A percentile compares a stretch with the other conserved stretches of the same genome.
phyloP scores from a whole-genome alignment of 2,329 filamentous ascomycete species.

The Fusarium oligoseptatum region DNA sequence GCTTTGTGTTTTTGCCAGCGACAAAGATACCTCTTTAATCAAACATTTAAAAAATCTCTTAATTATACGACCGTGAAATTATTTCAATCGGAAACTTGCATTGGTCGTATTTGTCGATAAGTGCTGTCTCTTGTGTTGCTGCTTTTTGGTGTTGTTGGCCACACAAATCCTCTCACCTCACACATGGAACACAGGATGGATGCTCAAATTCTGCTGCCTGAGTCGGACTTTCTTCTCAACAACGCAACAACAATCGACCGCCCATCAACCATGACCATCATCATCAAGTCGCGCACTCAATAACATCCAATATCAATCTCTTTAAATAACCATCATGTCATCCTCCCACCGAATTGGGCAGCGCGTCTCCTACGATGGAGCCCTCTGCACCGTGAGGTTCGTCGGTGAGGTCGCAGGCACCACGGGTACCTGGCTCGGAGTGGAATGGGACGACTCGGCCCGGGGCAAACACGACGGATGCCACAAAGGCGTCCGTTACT shows the following conservation, averaged over 20 bases:
- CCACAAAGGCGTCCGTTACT: slow-evolving; percentile 84
- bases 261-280: slow-evolving; percentile 2
- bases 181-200: neutral
- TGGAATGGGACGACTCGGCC: slow-evolving; percentile 93
- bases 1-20: slow-evolving; percentile 1
- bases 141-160: neutral
- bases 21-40: neutral
- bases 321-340: slow-evolving; percentile 52
- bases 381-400: slow-evolving; percentile 87
- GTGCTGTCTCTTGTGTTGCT: neutral
- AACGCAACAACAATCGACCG: neutral
- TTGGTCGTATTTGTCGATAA: neutral
- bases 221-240: slow-evolving; percentile 8
- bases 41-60: neutral
- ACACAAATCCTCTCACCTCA: neutral
- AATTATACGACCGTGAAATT: neutral
- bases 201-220: slow-evolving; percentile 37
- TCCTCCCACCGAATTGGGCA: slow-evolving; percentile 70
- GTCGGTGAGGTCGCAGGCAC: slow-evolving; percentile 82
- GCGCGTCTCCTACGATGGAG: slow-evolving; percentile 82
- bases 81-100: neutral
- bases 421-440: slow-evolving; percentile 86
- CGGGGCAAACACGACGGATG: slow-evolving; percentile 93
- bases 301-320: neutral
- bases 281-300: neutral